Base-by-base conservation (phyloP, 2,329 filamentous ascomycete genomes). In the Cordyceps farinosa region DNA sequence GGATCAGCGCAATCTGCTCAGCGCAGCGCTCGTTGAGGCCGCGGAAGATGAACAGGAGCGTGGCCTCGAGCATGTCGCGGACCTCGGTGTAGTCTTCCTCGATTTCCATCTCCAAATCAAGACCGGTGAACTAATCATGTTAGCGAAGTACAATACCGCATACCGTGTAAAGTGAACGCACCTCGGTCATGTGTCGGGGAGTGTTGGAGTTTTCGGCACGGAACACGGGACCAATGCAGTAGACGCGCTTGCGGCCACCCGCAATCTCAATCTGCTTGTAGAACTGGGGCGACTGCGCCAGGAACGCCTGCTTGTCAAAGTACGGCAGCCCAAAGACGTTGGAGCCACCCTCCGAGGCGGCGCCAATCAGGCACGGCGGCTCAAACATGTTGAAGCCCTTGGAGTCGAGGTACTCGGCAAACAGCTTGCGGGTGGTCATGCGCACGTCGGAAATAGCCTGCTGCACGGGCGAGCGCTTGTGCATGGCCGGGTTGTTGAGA, bases 291-390 rank as follows among this genome's bases (percentile, higher is more conserved):
- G 86, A 90, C 74, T 93, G 90, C 6, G 91, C 91, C 27, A 95
- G 82, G 74, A 82, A 95, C 1, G 92, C 94, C 67, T 89, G 86
- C 72, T 89, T 86, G 68, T 90, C 91, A 75, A 98, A 98, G 79
- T 98, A 98, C 50, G 89, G 88, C 69, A 98, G 82, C 70, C 89
- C 84, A 76, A 99, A 98, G 47, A 98, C 94, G 73, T 94, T 96
- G 69, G 88, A 88, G 67, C 95, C 95, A 70, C 95, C 94, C 79
- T 99, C 95, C 4, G 92, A 95, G 5, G 95, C 90, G 15, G 94
- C 90, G 56, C 90, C 93, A 62, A 96, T 91, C 50, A 99, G 82
- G 75, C 92, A 94, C 10, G 95, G 92, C 2, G 93, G 90, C 75
- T 97, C 91, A 71, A 97, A 92, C 75, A 91, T 86, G 67, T 89